Percentiles rank a stretch among this genome's conserved stretches.
Conservation (phyloP, 768 basidiomycete genomes). For the Plicaturopsis crispa region DNA sequence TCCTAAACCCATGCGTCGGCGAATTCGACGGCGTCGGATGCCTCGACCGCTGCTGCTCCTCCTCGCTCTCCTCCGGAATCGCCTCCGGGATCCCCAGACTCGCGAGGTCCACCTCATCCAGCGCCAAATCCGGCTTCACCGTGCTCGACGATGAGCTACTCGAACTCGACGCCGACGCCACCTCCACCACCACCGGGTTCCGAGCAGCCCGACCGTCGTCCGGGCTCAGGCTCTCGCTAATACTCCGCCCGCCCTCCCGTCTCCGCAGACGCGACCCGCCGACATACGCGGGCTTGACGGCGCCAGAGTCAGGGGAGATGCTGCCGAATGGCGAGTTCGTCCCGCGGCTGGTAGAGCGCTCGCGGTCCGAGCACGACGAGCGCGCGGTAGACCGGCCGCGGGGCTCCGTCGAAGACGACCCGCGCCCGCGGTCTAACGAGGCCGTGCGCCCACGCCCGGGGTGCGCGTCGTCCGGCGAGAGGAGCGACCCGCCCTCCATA, state of each 20-base stretch:
- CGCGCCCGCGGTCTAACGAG: no score
- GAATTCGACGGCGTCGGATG: conserved; percentile 9
- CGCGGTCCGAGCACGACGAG: conserved; percentile 48
- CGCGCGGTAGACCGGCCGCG: conserved; percentile 52
- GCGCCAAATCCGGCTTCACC: conserved; percentile 2
- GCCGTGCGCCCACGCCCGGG: conserved; percentile 13
- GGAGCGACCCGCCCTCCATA: no score
- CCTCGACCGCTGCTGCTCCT: conserved; percentile 14
- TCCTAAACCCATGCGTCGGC: no score
- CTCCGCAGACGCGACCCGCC: conserved; percentile 21
- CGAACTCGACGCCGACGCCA: conserved; percentile 13
- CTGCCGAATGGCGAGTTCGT: conserved; percentile 28
- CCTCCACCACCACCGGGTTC: conserved; percentile 11
- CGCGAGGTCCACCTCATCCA: no score
- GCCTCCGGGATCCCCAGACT: conserved; percentile 16
- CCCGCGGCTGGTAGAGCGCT: conserved; percentile 22
- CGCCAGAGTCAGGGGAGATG: conserved; percentile 28
- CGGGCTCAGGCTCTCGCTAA: conserved; percentile 25
- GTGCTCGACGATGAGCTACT: conserved; percentile 19
- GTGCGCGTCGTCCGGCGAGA: conserved; percentile 18
- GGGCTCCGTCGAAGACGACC: conserved; percentile 25
- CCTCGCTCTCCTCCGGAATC: conserved; percentile 19
- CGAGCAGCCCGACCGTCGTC: conserved; percentile 14
- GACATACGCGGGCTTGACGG: conserved; percentile 17
- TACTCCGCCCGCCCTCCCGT: conserved; percentile 18